Evolutionary conservation across 371 early-diverging fungal genomes (phyloP), one percentile per base, ranked within the genome.

Genomic region (Rhizopus microsporus): DNA sequence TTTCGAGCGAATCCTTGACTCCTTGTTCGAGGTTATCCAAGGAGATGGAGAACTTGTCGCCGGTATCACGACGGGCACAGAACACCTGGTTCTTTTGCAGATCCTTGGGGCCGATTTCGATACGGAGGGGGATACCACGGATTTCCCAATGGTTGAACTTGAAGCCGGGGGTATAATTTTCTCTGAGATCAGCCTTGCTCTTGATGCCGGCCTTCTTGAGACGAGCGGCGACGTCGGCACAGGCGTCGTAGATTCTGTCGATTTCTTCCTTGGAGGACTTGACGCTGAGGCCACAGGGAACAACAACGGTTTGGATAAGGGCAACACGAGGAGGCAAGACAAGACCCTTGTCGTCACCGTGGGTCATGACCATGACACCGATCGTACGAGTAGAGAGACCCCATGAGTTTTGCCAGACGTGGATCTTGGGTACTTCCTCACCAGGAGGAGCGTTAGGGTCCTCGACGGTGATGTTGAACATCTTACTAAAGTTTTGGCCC

Each of bases 141-240:
- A 76, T 47, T 79, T 99, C 99, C 99, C 99, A 99, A 84, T 99
- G 97, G 83, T 98, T 99, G 87, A 94, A 99, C 85, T 99, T 99
- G 90, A 91, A 97, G 23, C 99, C 99, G 57, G 98, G 94, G 47
- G 96, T 93, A 83, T 94, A 92, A 74, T 91, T 93, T 35, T 92
- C 90, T 51, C 99, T 86, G 59, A 88, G 61, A 75, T 99, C 99
- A 30, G 91, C 73, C 78, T 95, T 92, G 63, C 87, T 90, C 55
- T 98, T 86, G 43, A 99, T 74, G 38, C 95, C 96, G 32, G 78
- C 85, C 62, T 81, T 82, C 72, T 91, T 88, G 67, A 97, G 84
- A 34, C 79, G 82, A 35, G 72, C 72, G 39, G 81, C 85, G 30
- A 90, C 81, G 39, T 86, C 88, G 46, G 87, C 88, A 63, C 88